Base-by-base conservation (phyloP, 306 rosid genomes). In the Gastrolobium villosum region DNA sequence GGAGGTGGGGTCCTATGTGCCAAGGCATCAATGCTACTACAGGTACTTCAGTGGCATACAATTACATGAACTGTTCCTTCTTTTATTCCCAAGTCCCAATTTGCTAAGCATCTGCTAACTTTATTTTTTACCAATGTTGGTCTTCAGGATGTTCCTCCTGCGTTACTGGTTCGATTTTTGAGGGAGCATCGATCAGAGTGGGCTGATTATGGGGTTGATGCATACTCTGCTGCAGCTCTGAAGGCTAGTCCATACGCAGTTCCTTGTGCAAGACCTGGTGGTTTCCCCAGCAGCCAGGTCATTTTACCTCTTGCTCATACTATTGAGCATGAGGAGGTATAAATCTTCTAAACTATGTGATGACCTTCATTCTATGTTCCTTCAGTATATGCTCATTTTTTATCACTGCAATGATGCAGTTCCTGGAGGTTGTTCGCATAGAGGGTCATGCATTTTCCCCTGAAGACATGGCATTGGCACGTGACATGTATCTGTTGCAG, bases 131-230 rank as follows among this genome's bases (percentile, higher is more conserved):
- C 26, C 26, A 4, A 68, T 77, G 50, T 7, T 49, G 8, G 2
- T 31, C 40, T 74, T 34, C 88, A 95, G 99, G 85, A 92, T 85
- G 99, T 95, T 60, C 99, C 99, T 32, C 99, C 99, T 65, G 98
- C 99, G 46, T 79, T 95, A 84, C 97, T 95, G 70, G 97, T 95
- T 79, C 98, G 96, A 3, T 95, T 93, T 79, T 78, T 95, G 87
- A 91, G 99, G 86, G 99, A 95, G 88, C 99, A 95, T 78, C 92
- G 99, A 0, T 91, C 99, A 0, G 99, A 95, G 59, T 95, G 99
- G 99, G 98, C 99, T 13, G 99, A 95, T 83, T 90, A 89, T 74
- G 98, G 98, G 7, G 98, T 95, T 45, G 99, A 95, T 86, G 96
- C 97, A 0, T 95, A 93, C 85, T 93, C 98, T 68, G 94, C 99